A percentile compares a stretch with the other conserved stretches of the same genome.
phyloP scores from a whole-genome alignment of 2,329 filamentous ascomycete genomes.

The Fusarium tricinctum region DNA sequence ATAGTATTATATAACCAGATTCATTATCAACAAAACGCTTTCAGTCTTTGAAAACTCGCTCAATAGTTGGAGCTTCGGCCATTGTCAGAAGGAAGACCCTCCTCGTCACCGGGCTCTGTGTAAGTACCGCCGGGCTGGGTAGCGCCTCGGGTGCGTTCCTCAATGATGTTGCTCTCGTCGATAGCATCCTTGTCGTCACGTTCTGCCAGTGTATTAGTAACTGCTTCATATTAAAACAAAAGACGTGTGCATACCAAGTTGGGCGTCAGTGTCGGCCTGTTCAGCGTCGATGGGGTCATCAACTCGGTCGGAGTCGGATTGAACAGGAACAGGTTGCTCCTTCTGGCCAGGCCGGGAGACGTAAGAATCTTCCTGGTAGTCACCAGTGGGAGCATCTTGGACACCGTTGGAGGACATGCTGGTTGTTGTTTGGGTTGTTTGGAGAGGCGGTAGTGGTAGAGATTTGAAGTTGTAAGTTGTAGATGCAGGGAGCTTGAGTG shows the following conservation, averaged over 20 bases:
- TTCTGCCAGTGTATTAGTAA: conserved; percentile 16
- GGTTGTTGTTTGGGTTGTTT: background rate
- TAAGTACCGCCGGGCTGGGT: conserved; percentile 36
- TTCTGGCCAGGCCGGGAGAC: conserved; percentile 41
- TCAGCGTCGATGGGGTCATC: conserved; percentile 34
- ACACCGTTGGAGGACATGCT: conserved; percentile 38
- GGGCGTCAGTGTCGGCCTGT: conserved; percentile 35
- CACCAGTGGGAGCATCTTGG: conserved; percentile 27
- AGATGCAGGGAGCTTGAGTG: background rate
- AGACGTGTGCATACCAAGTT: conserved; percentile 28
- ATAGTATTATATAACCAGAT: conserved; percentile 1
- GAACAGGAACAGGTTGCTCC: conserved; percentile 39
- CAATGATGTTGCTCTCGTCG: conserved; percentile 39
- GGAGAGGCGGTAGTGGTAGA: background rate
- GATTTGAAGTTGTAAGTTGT: background rate
- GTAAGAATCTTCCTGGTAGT: conserved; percentile 37
- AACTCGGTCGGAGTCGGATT: conserved; percentile 37
- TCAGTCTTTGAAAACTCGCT: background rate
- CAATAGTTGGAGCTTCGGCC: conserved; percentile 37
- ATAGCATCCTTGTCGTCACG: conserved; percentile 39
- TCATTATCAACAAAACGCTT: conserved; percentile 1
- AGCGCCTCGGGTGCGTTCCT: conserved; percentile 40
- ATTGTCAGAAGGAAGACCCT: conserved; percentile 38
- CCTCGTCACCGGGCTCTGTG: conserved; percentile 40
- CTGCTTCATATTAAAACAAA: rapidly evolving